Conservation (phyloP, 305 asterid genomes). For the Stenogyne calaminthoides region DNA sequence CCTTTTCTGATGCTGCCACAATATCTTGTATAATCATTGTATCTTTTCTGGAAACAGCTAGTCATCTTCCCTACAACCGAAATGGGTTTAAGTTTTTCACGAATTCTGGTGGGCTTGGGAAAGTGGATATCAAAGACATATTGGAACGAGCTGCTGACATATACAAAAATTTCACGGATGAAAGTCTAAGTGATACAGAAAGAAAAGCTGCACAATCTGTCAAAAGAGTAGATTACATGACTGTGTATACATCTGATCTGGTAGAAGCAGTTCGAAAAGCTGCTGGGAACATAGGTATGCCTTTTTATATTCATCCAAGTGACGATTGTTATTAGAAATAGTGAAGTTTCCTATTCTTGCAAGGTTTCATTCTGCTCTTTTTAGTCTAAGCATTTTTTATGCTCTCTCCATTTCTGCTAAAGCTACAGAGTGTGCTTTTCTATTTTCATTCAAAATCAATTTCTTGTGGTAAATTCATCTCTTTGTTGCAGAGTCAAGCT, state of each 20-base stretch:
- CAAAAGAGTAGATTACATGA: slow-evolving; percentile 84
- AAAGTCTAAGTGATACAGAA: slow-evolving; percentile 50
- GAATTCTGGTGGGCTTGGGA: slow-evolving; percentile 89
- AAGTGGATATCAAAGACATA: slow-evolving; percentile 90
- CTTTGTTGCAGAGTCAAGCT: slow-evolving; percentile 24
- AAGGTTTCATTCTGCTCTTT: slow-evolving; percentile 5
- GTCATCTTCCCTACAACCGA: slow-evolving; percentile 98
- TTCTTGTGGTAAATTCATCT: slow-evolving; percentile 13
- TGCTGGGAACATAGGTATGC: slow-evolving; percentile 72
- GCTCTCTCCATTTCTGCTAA: not conserved
- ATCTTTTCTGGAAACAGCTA: slow-evolving; percentile 64
- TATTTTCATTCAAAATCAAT: not conserved
- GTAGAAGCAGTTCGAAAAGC: slow-evolving; percentile 94
- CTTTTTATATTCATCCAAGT: slow-evolving; percentile 23
- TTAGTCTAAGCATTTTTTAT: not conserved
- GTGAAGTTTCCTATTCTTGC: not conserved
- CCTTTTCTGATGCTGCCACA: slow-evolving; percentile 6
- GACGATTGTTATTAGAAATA: slow-evolving; percentile 1
- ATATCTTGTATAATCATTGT: slow-evolving; percentile 18
- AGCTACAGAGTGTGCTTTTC: not conserved
- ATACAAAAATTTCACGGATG: slow-evolving; percentile 60
- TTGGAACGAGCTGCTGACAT: slow-evolving; percentile 80
- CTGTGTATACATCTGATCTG: slow-evolving; percentile 82
- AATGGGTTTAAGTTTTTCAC: slow-evolving; percentile 98
- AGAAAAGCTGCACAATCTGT: slow-evolving; percentile 51